Evolutionary conservation across 164 flowering plant genomes (phyloP).

Genomic region (Protea cynaroides): DNA sequence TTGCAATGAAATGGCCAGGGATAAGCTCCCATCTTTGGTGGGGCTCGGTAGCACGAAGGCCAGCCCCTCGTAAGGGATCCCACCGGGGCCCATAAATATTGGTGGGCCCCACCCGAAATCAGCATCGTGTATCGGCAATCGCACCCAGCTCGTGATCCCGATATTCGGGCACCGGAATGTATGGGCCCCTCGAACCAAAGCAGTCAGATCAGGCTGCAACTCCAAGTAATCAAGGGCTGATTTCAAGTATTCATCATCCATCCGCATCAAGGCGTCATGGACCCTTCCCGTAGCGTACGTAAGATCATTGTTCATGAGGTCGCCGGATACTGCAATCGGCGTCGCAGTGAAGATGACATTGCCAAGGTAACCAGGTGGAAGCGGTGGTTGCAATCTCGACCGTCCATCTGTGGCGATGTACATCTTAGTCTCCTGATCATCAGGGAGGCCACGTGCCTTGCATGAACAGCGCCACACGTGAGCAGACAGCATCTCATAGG

Average conservation of each 20-base stretch:
- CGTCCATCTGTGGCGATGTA: constrained; percentile 51
- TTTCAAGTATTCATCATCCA: constrained; percentile 56
- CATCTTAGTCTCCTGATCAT: constrained; percentile 39
- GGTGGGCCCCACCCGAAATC: constrained; percentile 81
- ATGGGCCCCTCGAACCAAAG: constrained; percentile 53
- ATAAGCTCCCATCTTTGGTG: too few species aligned
- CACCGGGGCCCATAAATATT: constrained; percentile 59
- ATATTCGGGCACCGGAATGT: constrained; percentile 58
- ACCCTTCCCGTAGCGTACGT: constrained; percentile 39
- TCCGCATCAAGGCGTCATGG: constrained; percentile 36
- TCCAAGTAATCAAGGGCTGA: constrained; percentile 74
- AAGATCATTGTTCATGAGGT: constrained; percentile 31
- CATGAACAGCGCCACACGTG: constrained; percentile 45
- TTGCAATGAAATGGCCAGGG: too few species aligned
- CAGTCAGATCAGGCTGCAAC: constrained; percentile 50
- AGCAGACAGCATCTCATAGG: constrained; percentile 50
- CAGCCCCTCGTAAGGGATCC: constrained; percentile 20
- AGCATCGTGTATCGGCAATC: constrained; percentile 47
- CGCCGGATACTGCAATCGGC: constrained; percentile 37
- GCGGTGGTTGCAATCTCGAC: constrained; percentile 28
- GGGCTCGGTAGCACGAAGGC: too few species aligned
- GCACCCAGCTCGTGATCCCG: constrained; percentile 53
- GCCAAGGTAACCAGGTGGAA: constrained; percentile 48
- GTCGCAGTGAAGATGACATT: constrained; percentile 47
- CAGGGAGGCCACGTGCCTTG: constrained; percentile 35